Evolutionary conservation across 805 yeast species (phyloP).

Genomic region (Zygosaccharomyces bailii): DNA sequence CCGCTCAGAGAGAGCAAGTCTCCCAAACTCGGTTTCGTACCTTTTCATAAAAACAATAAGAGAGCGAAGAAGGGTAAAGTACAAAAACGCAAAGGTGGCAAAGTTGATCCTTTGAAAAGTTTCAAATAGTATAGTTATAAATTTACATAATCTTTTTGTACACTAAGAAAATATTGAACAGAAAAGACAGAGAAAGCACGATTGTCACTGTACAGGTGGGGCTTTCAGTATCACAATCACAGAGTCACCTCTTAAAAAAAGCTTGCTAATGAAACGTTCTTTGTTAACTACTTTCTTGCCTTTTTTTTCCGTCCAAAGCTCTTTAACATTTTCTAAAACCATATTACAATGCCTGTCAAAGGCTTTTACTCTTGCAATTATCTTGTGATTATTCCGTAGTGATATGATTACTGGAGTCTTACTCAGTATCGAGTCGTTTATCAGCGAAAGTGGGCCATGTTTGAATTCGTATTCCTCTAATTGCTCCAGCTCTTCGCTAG

Average conservation of each 20-base stretch:
- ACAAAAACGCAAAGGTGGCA: conserved; percentile 44
- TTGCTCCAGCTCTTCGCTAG: conserved; percentile 72
- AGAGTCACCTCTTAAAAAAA: conserved; percentile 94
- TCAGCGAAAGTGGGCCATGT: conserved; percentile 85
- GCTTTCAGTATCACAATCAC: conserved; percentile 76
- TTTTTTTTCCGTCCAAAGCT: conserved; percentile 68
- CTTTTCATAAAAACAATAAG: conserved; percentile 49
- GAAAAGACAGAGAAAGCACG: background rate
- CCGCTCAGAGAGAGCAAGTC: conserved; percentile 55
- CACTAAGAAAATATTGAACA: background rate
- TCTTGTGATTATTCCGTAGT: conserved; percentile 87
- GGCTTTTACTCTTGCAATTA: conserved; percentile 86
- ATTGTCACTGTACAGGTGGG: conserved; percentile 33
- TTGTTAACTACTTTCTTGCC: conserved; percentile 56
- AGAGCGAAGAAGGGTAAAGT: conserved; percentile 38
- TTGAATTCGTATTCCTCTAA: conserved; percentile 86
- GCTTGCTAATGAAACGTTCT: conserved; percentile 80
- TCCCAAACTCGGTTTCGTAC: conserved; percentile 64
- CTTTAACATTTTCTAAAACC: conserved; percentile 89
- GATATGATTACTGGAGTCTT: conserved; percentile 80
- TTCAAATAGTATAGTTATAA: conserved; percentile 36
- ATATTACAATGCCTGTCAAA: conserved; percentile 95
- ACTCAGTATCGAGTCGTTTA: conserved; percentile 76
- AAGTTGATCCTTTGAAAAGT: conserved; percentile 63
- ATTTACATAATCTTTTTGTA: conserved; percentile 10